phyloP scores from a whole-genome alignment of 2,329 filamentous ascomycete species.

The Penicillium sclerotigenum region DNA sequence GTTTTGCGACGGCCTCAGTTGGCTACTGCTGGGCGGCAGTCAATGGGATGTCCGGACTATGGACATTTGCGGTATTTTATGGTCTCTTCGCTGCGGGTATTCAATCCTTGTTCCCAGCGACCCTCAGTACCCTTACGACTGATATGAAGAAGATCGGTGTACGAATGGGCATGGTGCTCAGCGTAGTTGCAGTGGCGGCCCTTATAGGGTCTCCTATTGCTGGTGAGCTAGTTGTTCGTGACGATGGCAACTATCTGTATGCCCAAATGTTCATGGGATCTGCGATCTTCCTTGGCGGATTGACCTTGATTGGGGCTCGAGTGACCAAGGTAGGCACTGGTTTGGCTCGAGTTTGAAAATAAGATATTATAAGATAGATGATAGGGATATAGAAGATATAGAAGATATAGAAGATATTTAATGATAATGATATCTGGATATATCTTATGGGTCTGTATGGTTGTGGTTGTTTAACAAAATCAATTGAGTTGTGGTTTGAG shows the following conservation, averaged over 20 bases:
- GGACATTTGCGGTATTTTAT: constrained; percentile 61
- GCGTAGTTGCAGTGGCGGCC: constrained; percentile 52
- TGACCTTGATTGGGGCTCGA: constrained; percentile 44
- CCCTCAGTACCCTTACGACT: constrained; percentile 53
- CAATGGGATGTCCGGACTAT: constrained; percentile 49
- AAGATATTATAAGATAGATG: not conserved
- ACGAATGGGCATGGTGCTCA: constrained; percentile 58
- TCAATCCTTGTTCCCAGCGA: constrained; percentile 65
- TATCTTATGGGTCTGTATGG: too few species aligned
- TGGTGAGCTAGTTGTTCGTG: constrained; percentile 50
- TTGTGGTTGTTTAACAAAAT: too few species aligned
- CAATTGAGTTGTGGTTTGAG: not conserved
- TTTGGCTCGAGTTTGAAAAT: constrained; percentile 34
- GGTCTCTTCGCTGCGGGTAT: constrained; percentile 63
- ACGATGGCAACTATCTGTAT: constrained; percentile 48
- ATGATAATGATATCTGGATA: too few species aligned
- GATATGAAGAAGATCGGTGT: constrained; percentile 54
- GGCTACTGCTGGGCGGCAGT: constrained; percentile 61
- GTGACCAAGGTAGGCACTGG: constrained; percentile 32
- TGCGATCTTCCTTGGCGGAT: constrained; percentile 44
- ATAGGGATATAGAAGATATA: too few species aligned
- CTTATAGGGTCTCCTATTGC: constrained; percentile 56
- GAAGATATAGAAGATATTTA: too few species aligned
- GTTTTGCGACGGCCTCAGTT: constrained; percentile 42
- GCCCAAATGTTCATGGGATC: constrained; percentile 53